Base-by-base conservation (phyloP, 106 monocot genomes). In the Dendrobium officinale region DNA sequence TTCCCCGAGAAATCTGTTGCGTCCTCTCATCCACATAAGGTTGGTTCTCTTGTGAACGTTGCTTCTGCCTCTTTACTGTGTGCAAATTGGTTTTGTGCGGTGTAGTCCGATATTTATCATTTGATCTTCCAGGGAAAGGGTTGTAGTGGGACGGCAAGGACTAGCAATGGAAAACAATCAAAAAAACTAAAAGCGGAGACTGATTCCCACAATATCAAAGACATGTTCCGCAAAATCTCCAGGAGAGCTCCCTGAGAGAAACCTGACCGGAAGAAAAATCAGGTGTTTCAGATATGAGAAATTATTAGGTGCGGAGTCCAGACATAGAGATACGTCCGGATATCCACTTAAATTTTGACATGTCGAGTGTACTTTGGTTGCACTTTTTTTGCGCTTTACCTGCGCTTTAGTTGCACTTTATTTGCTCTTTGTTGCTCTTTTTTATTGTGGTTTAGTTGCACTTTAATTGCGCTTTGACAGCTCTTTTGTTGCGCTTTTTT, bases 181-280 rank as follows among this genome's bases (percentile, higher is more conserved):
- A 92, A 92, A 77, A 92, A 84, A 81, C 55, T 70, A 17, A 92
- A 92, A 77, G 74, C 67, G 19, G 82, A 87, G 83, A 82, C 85
- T n/a, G 79, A 87, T 73, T 92, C 89, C 1, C 77, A 67, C 40
- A 92, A 90, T 72, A 92, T 92, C 51, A 89, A 89, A 55, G 88
- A 92, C 74, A 92, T 92, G 92, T 92, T 92, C 76, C 72, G 56
- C 20, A 83, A 68, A 73, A 86, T 75, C 67, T 81, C 89, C 9
- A 86, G 85, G 68, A 92, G 70, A 58, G 45, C 48, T 83, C 41
- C 66, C 8, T 72, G 83, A 83, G 44, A 22, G 47, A 42, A 73
- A 73, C 8, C 24, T 58, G 19, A 18, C 17, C 18, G 20, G 20
- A 20, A 58, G 20, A 18, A 58, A 18, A 4, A 61, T 61, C 20